Conservation (phyloP, 768 basidiomycete species). For the Favolaschia claudopus region DNA sequence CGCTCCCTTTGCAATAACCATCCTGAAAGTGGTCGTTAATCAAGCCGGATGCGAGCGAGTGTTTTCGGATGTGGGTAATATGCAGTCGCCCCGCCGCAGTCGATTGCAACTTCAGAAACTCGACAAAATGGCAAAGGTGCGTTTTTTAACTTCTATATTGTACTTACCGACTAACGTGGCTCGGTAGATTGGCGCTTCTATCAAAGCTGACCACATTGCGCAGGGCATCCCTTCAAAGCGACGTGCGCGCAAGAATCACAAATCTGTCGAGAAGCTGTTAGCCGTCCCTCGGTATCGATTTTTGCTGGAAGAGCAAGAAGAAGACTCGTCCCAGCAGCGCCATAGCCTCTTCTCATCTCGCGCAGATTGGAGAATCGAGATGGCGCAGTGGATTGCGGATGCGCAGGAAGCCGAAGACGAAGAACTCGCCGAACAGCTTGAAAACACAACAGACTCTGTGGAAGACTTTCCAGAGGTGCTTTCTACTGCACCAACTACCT, state of each 20-base stretch:
- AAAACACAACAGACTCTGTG: neutral
- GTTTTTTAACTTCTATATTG: neutral
- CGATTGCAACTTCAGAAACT: neutral
- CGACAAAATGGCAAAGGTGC: neutral
- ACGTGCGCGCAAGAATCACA: constrained; percentile 8
- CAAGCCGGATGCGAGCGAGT: neutral
- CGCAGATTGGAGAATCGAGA: neutral
- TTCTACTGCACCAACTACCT: constrained; percentile 20
- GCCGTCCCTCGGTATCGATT: constrained; percentile 9
- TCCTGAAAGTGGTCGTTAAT: neutral
- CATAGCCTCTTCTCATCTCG: neutral
- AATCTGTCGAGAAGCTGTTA: neutral
- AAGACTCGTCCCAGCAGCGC: neutral
- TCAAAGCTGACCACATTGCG: neutral
- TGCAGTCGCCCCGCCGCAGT: neutral
- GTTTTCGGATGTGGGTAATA: neutral
- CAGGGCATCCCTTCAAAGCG: neutral
- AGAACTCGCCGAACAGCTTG: too few species aligned
- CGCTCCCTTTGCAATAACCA: neutral
- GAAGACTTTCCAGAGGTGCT: neutral
- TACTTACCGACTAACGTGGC: too few species aligned
- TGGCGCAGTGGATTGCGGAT: constrained; percentile 2
- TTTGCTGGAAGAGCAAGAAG: constrained; percentile 8
- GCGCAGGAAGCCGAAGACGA: neutral
- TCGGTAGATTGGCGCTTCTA: neutral